Conservation (phyloP, 257 asterid genomes). For the Nicotiana obtusifolia region DNA sequence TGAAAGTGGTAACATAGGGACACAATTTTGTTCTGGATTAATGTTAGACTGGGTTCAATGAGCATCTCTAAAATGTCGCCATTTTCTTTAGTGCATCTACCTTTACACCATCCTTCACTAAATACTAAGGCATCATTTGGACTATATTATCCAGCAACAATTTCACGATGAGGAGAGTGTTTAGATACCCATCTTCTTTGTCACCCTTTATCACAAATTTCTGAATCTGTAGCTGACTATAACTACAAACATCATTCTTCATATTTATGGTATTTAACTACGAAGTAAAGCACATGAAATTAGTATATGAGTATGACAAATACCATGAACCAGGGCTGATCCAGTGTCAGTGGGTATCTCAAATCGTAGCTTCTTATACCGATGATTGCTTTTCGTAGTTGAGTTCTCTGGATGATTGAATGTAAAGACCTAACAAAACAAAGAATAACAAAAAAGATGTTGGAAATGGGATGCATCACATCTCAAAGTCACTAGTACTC, state of each 20-base stretch:
- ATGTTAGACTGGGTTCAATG: not conserved
- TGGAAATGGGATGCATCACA: not conserved
- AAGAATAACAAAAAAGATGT: slow-evolving; percentile 3
- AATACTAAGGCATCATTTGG: not conserved
- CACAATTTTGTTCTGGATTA: not conserved
- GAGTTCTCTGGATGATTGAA: slow-evolving; percentile 75
- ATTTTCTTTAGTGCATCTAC: not conserved
- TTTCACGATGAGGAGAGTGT: not conserved
- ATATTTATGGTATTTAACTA: not conserved
- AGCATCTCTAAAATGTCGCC: not conserved
- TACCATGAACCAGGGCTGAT: slow-evolving; percentile 89
- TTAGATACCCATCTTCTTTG: not conserved
- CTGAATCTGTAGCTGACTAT: not conserved
- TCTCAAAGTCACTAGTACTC: not conserved
- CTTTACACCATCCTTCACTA: not conserved
- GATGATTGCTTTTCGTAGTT: slow-evolving; percentile 55
- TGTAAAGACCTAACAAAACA: slow-evolving; percentile 66
- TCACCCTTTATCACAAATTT: not conserved
- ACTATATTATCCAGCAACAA: not conserved
- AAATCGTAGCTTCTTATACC: slow-evolving; percentile 65
- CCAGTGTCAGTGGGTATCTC: slow-evolving; percentile 76
- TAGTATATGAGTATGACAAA: not conserved
- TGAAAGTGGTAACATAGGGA: not conserved
- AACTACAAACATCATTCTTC: not conserved
- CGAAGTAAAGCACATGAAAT: not conserved